Conservation (phyloP, 352 stramenopile genomes). For the Globisporangium apiculatum region DNA sequence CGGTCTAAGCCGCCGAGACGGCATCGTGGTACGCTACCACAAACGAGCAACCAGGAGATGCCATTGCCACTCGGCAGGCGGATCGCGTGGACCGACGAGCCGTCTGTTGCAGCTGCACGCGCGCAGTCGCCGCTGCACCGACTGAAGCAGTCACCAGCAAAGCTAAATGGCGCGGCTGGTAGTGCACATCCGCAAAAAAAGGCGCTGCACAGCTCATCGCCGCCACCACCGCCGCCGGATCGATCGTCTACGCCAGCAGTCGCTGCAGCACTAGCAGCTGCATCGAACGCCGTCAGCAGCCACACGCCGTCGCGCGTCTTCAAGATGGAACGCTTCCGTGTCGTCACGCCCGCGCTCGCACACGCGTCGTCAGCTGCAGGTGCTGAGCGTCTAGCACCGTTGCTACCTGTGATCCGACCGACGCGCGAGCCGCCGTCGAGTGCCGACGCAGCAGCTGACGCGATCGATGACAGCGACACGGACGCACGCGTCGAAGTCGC, state of each 20-base stretch:
- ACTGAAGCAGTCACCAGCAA: too few relatives aligned
- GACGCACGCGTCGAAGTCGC: background rate
- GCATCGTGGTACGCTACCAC: background rate
- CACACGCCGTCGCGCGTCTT: conserved; percentile 40
- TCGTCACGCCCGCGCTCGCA: conserved; percentile 47
- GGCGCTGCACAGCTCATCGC: background rate
- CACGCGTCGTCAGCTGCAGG: conserved; percentile 1
- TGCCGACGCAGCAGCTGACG: background rate
- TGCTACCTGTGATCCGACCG: conserved; percentile 9
- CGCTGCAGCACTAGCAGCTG: conserved; percentile 6
- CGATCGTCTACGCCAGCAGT: background rate
- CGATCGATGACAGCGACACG: background rate
- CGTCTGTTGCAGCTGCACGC: background rate
- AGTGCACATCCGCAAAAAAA: too few relatives aligned
- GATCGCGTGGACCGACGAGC: conserved; percentile 1
- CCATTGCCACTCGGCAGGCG: background rate
- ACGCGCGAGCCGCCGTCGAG: background rate
- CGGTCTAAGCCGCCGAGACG: background rate
- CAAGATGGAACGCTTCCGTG: conserved; percentile 59
- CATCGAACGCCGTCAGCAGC: conserved; percentile 6
- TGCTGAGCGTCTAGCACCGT: background rate
- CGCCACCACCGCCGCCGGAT: background rate
- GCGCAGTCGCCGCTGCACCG: background rate
- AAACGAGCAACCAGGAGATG: conserved; percentile 4
- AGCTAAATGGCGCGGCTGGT: too few relatives aligned